These are phyloP conservation scores for Gossypium raimondii DNA, from an alignment of 345 rosid genomes.

Conservation along the genomic window DNA sequence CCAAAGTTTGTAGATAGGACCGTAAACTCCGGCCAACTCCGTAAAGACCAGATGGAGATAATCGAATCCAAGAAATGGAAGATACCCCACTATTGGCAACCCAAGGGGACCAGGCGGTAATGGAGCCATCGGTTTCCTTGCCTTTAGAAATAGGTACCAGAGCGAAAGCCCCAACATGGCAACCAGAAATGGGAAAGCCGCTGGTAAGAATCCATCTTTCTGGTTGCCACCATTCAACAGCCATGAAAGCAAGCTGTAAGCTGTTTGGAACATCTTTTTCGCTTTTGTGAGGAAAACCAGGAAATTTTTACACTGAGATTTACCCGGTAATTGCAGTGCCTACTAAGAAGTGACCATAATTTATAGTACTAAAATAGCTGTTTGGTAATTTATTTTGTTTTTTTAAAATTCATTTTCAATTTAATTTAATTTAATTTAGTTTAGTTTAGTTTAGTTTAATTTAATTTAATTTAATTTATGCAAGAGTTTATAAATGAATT, in stretches of 20 bases:
- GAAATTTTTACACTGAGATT: no score
- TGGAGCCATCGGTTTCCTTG: background rate
- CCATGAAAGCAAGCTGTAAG: background rate
- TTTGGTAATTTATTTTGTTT: no score
- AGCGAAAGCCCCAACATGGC: background rate
- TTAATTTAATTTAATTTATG: no score
- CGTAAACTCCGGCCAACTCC: slow-evolving; percentile 17
- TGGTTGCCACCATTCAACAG: background rate
- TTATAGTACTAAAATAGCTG: no score
- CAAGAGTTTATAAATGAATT: no score
- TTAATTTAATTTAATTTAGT: no score
- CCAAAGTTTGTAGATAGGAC: slow-evolving; percentile 29
- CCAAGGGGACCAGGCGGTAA: slow-evolving; percentile 26
- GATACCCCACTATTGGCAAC: slow-evolving; percentile 17
- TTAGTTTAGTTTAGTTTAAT: no score
- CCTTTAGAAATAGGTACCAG: background rate
- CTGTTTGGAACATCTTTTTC: background rate
- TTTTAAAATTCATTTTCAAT: no score
- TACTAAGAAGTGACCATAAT: no score
- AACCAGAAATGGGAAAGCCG: background rate
- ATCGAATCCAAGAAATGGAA: slow-evolving; percentile 25
- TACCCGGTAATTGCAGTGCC: no score
- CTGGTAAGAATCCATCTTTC: background rate
- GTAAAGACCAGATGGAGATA: slow-evolving; percentile 26
- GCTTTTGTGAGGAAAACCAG: no score